Evolutionary conservation across 192 early-diverging fungal genomes (phyloP).

Genomic region (Thoreauomyces humboldtii): DNA sequence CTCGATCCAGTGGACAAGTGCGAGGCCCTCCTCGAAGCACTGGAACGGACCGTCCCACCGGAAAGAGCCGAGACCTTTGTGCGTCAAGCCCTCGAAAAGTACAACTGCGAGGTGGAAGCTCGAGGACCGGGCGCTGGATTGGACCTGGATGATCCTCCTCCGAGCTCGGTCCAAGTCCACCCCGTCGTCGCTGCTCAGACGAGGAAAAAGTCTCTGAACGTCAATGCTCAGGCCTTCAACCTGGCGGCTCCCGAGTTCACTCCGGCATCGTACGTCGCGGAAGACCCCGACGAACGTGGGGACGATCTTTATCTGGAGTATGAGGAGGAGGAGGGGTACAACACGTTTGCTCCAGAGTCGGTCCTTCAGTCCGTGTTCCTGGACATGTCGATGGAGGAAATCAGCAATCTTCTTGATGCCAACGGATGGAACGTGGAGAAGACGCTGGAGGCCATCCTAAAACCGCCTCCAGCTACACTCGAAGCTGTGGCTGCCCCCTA

Average conservation of each 20-base stretch:
- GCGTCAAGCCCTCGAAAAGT: background rate
- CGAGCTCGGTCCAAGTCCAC: background rate
- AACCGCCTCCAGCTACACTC: background rate
- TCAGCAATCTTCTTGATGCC: conserved; percentile 9
- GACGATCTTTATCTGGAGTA: conserved; percentile 17
- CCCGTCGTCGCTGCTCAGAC: background rate
- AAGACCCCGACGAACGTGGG: background rate
- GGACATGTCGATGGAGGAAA: conserved; percentile 29
- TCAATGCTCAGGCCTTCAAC: background rate
- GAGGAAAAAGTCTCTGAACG: background rate
- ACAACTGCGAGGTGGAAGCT: background rate
- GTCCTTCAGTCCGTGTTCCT: conserved; percentile 31
- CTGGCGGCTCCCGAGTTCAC: background rate
- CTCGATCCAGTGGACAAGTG: conserved; percentile 6
- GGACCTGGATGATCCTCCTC: conserved; percentile 1
- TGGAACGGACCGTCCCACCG: background rate
- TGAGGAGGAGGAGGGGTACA: conserved; percentile 29
- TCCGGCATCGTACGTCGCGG: background rate
- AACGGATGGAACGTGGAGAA: conserved; percentile 29
- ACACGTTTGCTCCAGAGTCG: conserved; percentile 32
- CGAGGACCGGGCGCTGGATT: too few species aligned
- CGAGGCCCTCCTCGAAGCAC: conserved; percentile 11
- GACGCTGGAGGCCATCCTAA: conserved; percentile 30
- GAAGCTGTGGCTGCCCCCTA: too few species aligned
- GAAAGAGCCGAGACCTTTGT: conserved; percentile 10